A percentile compares a stretch with the other conserved stretches of the same genome.
phyloP scores from a whole-genome alignment of 345 rosid species.

The Eucalyptus regnans region DNA sequence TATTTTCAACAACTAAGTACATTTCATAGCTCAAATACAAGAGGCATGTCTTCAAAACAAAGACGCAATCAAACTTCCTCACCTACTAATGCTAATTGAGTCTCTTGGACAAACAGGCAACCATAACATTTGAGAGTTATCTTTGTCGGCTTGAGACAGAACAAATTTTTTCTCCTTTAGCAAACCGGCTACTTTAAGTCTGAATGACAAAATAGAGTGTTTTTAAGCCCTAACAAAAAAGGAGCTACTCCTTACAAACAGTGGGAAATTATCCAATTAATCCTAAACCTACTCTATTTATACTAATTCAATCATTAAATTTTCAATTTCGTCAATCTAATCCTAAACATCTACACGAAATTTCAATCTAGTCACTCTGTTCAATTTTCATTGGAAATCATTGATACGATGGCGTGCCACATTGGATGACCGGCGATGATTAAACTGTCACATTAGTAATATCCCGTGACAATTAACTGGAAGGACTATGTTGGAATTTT shows the following conservation, averaged over 20 bases:
- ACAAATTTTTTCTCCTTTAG: neutral
- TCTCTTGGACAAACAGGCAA: neutral
- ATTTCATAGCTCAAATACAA: neutral
- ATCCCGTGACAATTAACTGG: accelerated
- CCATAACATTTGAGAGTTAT: neutral
- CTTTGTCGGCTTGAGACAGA: neutral
- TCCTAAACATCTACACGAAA: neutral
- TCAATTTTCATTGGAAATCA: neutral
- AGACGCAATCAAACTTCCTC: neutral
- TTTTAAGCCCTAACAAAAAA: neutral
- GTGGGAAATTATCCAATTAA: neutral
- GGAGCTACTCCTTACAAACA: neutral
- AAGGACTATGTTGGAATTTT: neutral
- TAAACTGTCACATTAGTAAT: accelerated
- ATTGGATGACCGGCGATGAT: accelerated
- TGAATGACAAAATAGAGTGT: neutral
- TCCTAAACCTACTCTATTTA: neutral
- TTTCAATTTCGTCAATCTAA: neutral
- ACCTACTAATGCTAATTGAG: neutral
- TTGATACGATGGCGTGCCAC: accelerated
- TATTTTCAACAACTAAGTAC: neutral
- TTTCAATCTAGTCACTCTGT: neutral
- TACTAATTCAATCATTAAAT: neutral
- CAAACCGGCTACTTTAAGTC: neutral
- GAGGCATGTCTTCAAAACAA: neutral